These are phyloP conservation scores for Colletotrichum sp. DNA, from an alignment of 2,329 filamentous ascomycete species.

Conservation along the genomic window DNA sequence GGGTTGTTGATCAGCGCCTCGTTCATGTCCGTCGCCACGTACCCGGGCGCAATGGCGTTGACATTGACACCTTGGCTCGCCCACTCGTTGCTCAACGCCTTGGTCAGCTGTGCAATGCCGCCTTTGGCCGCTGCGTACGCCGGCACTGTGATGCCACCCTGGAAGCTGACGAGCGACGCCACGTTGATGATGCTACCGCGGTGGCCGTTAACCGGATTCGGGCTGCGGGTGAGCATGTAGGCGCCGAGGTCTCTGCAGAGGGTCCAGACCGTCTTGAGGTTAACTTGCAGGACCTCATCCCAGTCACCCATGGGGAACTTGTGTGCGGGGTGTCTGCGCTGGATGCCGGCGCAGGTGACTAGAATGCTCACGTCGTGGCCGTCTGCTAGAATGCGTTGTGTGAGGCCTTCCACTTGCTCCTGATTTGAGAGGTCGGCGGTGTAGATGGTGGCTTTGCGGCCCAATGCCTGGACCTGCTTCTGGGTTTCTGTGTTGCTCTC, in stretches of 20 bases:
- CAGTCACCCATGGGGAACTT: slow-evolving; percentile 69
- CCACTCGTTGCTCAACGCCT: slow-evolving; percentile 88
- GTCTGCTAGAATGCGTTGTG: slow-evolving; percentile 21
- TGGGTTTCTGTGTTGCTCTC: slow-evolving; percentile 26
- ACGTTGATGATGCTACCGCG: slow-evolving; percentile 83
- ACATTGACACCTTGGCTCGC: slow-evolving; percentile 77
- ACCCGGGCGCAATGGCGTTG: slow-evolving; percentile 88
- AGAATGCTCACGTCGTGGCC: slow-evolving; percentile 57
- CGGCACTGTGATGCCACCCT: slow-evolving; percentile 86
- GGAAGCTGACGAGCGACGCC: slow-evolving; percentile 79
- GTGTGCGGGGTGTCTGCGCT: slow-evolving; percentile 66
- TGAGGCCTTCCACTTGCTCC: slow-evolving; percentile 20
- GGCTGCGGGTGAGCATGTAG: slow-evolving; percentile 71
- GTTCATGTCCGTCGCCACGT: slow-evolving; percentile 96
- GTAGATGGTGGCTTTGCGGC: slow-evolving; percentile 27
- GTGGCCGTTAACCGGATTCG: slow-evolving; percentile 51
- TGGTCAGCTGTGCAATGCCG: slow-evolving; percentile 83
- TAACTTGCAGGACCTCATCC: slow-evolving; percentile 77
- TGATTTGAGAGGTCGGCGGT: slow-evolving; percentile 26
- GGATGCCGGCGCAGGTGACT: slow-evolving; percentile 72
- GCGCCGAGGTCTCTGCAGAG: slow-evolving; percentile 78
- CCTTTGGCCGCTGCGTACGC: slow-evolving; percentile 89
- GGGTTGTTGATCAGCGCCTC: slow-evolving; percentile 76
- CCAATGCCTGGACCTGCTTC: slow-evolving; percentile 19
- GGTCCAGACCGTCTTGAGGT: slow-evolving; percentile 81